These are phyloP conservation scores for Chlamydomonas sphaeroides DNA, from an alignment of 139 green algal species.

Conservation along the genomic window DNA sequence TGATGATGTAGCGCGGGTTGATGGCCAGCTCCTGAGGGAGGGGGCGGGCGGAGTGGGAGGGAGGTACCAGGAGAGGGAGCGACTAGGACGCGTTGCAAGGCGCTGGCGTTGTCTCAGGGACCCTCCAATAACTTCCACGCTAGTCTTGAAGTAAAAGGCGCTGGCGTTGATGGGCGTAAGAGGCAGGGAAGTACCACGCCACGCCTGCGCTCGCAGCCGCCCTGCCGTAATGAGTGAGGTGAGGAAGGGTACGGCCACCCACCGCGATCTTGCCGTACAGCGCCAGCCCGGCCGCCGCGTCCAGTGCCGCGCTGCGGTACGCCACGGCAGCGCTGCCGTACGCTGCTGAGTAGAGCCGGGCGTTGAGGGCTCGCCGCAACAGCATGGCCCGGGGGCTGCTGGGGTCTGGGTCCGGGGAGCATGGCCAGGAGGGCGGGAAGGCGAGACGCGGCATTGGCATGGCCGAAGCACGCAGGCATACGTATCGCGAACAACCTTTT, in stretches of 20 bases:
- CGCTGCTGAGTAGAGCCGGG: constrained; percentile 15
- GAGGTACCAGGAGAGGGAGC: no score
- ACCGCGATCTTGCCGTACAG: constrained; percentile 39
- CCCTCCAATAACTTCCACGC: no score
- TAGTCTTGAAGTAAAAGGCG: no score
- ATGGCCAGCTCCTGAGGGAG: constrained; percentile 28
- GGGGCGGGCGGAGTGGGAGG: neutral
- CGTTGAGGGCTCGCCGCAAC: neutral
- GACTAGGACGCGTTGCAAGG: no score
- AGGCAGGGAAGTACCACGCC: no score
- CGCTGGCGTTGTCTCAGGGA: no score
- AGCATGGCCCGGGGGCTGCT: neutral
- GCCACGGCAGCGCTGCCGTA: neutral
- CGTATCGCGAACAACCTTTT: no score
- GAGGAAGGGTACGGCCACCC: no score
- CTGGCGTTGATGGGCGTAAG: no score
- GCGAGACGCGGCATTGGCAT: neutral
- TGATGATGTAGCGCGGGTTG: constrained; percentile 32
- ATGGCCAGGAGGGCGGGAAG: neutral
- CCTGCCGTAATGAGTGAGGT: no score
- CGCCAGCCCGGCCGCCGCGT: constrained; percentile 24
- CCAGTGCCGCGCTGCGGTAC: constrained; percentile 3
- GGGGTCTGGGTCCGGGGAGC: neutral
- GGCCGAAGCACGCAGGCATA: neutral
- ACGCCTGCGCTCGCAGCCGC: no score